phyloP scores from a whole-genome alignment of 2,329 filamentous ascomycete species.

The Fusarium proliferatum region DNA sequence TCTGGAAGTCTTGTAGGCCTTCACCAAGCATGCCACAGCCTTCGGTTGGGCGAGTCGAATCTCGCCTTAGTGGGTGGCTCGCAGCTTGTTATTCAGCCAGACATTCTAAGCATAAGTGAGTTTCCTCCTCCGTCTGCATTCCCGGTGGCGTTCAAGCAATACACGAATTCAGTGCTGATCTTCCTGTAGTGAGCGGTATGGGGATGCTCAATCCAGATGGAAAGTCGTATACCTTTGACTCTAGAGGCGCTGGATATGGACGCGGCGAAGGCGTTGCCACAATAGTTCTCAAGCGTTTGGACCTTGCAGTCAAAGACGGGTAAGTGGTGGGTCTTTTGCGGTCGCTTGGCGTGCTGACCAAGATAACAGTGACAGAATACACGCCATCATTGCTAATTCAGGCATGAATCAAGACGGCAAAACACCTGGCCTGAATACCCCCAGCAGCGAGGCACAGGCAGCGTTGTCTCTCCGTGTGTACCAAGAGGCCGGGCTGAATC shows the following conservation, averaged over 20 bases:
- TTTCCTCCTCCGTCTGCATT: accelerated
- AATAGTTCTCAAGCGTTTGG: background rate
- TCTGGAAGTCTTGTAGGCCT: background rate
- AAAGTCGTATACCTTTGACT: slow-evolving; percentile 5
- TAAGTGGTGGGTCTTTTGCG: background rate
- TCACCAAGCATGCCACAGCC: slow-evolving; percentile 3
- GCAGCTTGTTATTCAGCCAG: slow-evolving; percentile 8
- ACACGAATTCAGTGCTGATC: accelerated
- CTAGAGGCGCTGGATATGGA: slow-evolving; percentile 3
- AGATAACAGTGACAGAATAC: background rate
- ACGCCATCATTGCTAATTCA: slow-evolving; percentile 6
- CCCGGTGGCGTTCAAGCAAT: accelerated
- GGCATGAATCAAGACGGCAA: slow-evolving; percentile 14
- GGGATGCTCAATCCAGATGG: slow-evolving; percentile 12
- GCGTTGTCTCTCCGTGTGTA: slow-evolving; percentile 3
- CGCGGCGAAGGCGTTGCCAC: slow-evolving; percentile 5
- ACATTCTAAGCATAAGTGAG: slow-evolving; percentile 7
- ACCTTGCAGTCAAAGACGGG: background rate
- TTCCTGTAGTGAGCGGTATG: background rate
- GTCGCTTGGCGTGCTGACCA: background rate
- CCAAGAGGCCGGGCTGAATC: slow-evolving; percentile 4
- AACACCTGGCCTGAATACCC: slow-evolving; percentile 3
- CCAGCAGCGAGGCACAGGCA: background rate
- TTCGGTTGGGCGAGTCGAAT: background rate
- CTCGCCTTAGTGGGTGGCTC: slow-evolving; percentile 7